Evolutionary conservation across 1,284 basidiomycete species (phyloP).

Genomic region (Omphalotus olearius): DNA sequence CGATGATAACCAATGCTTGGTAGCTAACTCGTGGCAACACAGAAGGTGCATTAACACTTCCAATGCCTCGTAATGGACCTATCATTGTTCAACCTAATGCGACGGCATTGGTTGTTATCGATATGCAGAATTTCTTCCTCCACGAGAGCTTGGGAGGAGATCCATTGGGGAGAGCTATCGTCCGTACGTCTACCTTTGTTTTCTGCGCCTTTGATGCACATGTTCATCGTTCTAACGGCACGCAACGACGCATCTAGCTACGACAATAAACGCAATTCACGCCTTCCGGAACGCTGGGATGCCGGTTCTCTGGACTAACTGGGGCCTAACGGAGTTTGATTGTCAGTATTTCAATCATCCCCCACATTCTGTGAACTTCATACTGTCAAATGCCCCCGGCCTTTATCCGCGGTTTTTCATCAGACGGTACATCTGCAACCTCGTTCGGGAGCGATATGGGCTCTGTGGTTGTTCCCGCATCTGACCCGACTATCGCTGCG

Average conservation of each 20-base stretch:
- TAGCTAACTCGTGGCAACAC: constrained; percentile 24
- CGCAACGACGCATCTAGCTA: constrained; percentile 14
- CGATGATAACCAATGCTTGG: background rate
- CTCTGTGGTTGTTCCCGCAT: constrained; percentile 15
- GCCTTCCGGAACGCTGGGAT: constrained; percentile 25
- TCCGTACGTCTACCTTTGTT: constrained; percentile 25
- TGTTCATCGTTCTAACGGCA: background rate
- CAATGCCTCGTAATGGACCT: constrained; percentile 21
- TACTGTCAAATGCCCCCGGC: constrained; percentile 27
- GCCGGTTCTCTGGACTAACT: constrained; percentile 27
- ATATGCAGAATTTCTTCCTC: constrained; percentile 29
- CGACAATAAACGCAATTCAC: constrained; percentile 24
- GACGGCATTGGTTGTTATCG: constrained; percentile 27
- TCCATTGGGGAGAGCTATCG: constrained; percentile 24
- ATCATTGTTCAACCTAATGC: constrained; percentile 24
- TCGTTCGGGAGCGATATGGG: constrained; percentile 29
- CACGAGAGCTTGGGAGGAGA: constrained; percentile 26
- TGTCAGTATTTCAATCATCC: too few species aligned
- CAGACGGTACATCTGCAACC: constrained; percentile 22
- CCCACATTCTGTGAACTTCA: too few species aligned
- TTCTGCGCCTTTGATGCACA: constrained; percentile 1
- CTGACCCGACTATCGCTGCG: constrained; percentile 8
- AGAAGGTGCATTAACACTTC: constrained; percentile 20
- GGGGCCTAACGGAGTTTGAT: constrained; percentile 28
- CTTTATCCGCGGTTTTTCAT: constrained; percentile 24